Evolutionary conservation across 2,329 filamentous ascomycete species (phyloP).

Genomic region (Claviceps quebecensis): DNA sequence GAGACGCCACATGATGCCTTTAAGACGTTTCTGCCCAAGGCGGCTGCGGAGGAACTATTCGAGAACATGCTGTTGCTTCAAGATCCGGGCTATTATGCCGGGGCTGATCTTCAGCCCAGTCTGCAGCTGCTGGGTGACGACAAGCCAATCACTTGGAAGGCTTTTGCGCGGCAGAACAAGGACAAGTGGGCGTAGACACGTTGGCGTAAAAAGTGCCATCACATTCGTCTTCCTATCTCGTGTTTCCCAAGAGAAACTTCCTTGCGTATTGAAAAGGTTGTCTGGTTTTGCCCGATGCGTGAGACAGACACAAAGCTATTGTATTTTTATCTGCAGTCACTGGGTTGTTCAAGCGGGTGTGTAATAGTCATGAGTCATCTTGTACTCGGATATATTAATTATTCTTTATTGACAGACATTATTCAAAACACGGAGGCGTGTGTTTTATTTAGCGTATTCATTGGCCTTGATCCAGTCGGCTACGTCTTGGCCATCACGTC

Average conservation of each 20-base stretch:
- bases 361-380: too few relatives aligned
- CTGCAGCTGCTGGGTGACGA: slow-evolving; percentile 18
- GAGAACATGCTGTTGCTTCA: slow-evolving; percentile 30
- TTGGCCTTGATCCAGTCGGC: slow-evolving; percentile 13
- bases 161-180: slow-evolving; percentile 20
- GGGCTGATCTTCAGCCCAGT: slow-evolving; percentile 19
- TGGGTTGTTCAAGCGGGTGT: too few relatives aligned
- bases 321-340: too few relatives aligned
- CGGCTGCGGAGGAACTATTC: slow-evolving; percentile 21
- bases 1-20: slow-evolving; percentile 21
- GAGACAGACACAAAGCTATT: too few relatives aligned
- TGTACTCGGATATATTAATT: too few relatives aligned
- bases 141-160: slow-evolving; percentile 24
- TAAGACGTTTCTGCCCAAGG: slow-evolving; percentile 18
- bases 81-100: slow-evolving; percentile 27
- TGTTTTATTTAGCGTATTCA: slow-evolving; percentile 8
- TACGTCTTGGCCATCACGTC: slow-evolving; percentile 13
- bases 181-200: slow-evolving; percentile 12
- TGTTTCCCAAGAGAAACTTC: too few relatives aligned
- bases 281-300: too few relatives aligned
- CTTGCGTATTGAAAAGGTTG: too few relatives aligned
- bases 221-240: background rate
- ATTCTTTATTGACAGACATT: too few relatives aligned
- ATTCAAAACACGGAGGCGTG: too few relatives aligned
- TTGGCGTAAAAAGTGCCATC: background rate